Evolutionary conservation across 164 flowering plant species (phyloP).

Genomic region (Malania oleifera): DNA sequence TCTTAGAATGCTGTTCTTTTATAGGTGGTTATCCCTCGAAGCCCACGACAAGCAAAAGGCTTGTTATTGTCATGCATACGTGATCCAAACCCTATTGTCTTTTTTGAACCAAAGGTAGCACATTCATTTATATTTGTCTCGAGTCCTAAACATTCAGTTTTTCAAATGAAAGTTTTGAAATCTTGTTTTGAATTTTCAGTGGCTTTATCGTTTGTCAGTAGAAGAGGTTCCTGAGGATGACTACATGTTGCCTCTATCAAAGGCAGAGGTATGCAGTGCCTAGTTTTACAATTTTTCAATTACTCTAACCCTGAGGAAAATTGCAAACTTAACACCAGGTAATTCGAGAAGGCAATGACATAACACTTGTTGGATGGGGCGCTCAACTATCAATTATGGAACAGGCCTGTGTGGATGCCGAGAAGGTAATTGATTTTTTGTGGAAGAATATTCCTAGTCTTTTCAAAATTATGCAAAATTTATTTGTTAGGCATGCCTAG

Average conservation of each 20-base stretch:
- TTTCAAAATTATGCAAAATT: neutral
- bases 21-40: conserved; percentile 93
- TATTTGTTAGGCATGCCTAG: neutral
- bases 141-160: neutral
- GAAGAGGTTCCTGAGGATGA: conserved; percentile 95
- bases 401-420: conserved; percentile 84
- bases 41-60: conserved; percentile 97
- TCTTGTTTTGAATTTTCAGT: conserved; percentile 42
- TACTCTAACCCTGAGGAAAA: conserved; percentile 6
- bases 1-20: neutral
- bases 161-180: neutral
- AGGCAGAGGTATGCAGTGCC: conserved; percentile 70
- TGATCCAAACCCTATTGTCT: conserved; percentile 86
- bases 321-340: conserved; percentile 40
- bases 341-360: conserved; percentile 77
- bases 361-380: conserved; percentile 98
- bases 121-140: neutral
- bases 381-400: conserved; percentile 89
- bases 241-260: conserved; percentile 86
- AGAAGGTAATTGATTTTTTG: conserved; percentile 41
- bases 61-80: conserved; percentile 77
- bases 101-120: conserved; percentile 93
- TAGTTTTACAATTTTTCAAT: conserved; percentile 3
- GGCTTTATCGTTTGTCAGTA: conserved; percentile 90
- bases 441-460: neutral